Base-by-base conservation (phyloP, 2,329 filamentous ascomycete genomes). In the Onygenales sp. region DNA sequence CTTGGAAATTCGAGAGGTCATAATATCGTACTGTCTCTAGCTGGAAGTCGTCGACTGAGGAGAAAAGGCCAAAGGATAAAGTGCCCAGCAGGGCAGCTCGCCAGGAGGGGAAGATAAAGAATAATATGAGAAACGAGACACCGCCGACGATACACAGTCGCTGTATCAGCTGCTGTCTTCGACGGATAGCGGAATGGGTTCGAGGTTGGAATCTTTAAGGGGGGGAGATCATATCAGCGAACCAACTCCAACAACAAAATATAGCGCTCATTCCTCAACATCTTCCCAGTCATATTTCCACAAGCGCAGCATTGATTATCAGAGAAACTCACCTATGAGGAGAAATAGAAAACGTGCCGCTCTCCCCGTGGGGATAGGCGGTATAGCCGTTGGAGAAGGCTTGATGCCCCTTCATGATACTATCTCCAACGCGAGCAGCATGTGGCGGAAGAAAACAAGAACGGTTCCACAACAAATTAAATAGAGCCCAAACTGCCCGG, bases 11-110 rank as follows among this genome's bases (percentile, higher is more conserved):
- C 60, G 86, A 86, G 58, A 98, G 78, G 68, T 98, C 93, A 72
- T 97, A 97, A 73, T 98, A 97, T 68, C 92, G 88, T 56, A 98
- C 88, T 1, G 92, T 97, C 69, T 97, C 89, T 54, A 97, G 82
- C 65, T 95, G 85, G 58, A 88, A 81, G 60, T 87, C 84, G 51
- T 85, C 83, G 51, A 76, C 74, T 21, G 79, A 74, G 40, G 83
- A 83, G 49, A 91, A 74, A 37, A 92, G 77, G 33, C 86, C 87
- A 48, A 94, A 75, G 1, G 87, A 86, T 27, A 79, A 65, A 74
- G 79, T 66, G 75, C 77, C 66, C 74, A 88, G 61, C 73, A 84
- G 63, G 75, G 76, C 60, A 73, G 82, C 69, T 72, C 84, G 72
- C 58, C 89, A 82, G 70, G 88, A 87, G 49, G 91, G 79, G 70